A percentile compares a stretch with the other conserved stretches of the same genome.
Evolutionary conservation across 176 grass and related monocot species (phyloP).

Genomic region (Microstegium vimineum): DNA sequence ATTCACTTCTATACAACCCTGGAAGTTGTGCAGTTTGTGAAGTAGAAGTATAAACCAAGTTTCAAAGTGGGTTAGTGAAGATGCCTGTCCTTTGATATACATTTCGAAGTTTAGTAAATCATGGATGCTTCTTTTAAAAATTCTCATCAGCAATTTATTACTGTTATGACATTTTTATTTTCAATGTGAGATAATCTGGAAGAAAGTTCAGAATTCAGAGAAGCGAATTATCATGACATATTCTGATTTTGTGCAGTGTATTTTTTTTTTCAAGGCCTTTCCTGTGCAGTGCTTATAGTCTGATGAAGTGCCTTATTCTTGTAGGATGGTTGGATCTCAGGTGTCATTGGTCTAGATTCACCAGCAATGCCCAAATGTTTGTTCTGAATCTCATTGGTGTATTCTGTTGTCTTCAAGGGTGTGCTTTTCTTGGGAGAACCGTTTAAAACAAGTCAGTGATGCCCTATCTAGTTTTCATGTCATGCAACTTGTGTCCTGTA

Average conservation of each 20-base stretch:
- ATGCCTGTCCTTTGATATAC: not conserved
- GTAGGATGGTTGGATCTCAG: conserved; percentile 16
- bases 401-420: not conserved
- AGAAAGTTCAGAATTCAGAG: not conserved
- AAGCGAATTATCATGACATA: not conserved
- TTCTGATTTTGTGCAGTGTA: not conserved
- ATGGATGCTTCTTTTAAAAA: not conserved
- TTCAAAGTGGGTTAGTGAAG: not conserved
- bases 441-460: not conserved
- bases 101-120: not conserved
- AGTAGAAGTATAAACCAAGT: not conserved
- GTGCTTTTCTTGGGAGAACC: not conserved
- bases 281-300: not conserved
- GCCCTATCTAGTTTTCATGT: not conserved
- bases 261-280: not conserved
- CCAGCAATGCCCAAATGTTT: not conserved
- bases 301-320: not conserved
- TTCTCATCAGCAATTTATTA: not conserved
- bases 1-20: not conserved
- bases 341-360: not conserved
- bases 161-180: not conserved
- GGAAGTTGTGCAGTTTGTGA: not conserved
- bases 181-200: not conserved
- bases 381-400: not conserved
- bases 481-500: not conserved